Evolutionary conservation across 768 basidiomycete species (phyloP).

Genomic region (Leucocoprinus birnbaumii): DNA sequence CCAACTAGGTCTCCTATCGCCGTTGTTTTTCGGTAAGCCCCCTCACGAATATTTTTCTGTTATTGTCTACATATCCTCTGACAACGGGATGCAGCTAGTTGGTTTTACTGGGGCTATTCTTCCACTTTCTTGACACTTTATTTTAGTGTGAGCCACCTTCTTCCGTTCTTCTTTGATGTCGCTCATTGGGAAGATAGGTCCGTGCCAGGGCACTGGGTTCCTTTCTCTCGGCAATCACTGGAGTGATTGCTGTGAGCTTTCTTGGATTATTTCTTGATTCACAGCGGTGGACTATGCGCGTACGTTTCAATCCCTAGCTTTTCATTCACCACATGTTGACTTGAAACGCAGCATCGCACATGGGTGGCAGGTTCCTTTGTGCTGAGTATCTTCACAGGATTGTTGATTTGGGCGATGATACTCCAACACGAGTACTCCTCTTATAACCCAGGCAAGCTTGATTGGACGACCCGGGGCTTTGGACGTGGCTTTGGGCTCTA

Average conservation of each 20-base stretch:
- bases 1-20: too few relatives aligned
- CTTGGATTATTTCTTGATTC: slow-evolving; percentile 19
- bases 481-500: slow-evolving; percentile 13
- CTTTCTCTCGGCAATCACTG: slow-evolving; percentile 9
- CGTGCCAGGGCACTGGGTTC: too few relatives aligned
- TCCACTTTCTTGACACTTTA: slow-evolving; percentile 18
- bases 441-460: neutral
- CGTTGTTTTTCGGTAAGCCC: too few relatives aligned
- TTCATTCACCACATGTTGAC: too few relatives aligned
- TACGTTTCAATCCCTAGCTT: neutral
- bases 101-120: slow-evolving; percentile 20
- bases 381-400: neutral
- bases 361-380: neutral
- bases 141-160: slow-evolving; percentile 12
- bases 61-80: too few relatives aligned
- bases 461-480: neutral
- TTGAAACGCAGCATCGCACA: too few relatives aligned
- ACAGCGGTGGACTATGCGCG: neutral
- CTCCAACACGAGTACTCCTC: neutral
- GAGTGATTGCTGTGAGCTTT: slow-evolving; percentile 12
- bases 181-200: too few relatives aligned
- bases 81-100: slow-evolving; percentile 10
- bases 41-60: too few relatives aligned
- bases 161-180: too few relatives aligned
- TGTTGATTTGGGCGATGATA: neutral